Base-by-base conservation (phyloP, 1,284 basidiomycete genomes). In the Fistulina hepatica region DNA sequence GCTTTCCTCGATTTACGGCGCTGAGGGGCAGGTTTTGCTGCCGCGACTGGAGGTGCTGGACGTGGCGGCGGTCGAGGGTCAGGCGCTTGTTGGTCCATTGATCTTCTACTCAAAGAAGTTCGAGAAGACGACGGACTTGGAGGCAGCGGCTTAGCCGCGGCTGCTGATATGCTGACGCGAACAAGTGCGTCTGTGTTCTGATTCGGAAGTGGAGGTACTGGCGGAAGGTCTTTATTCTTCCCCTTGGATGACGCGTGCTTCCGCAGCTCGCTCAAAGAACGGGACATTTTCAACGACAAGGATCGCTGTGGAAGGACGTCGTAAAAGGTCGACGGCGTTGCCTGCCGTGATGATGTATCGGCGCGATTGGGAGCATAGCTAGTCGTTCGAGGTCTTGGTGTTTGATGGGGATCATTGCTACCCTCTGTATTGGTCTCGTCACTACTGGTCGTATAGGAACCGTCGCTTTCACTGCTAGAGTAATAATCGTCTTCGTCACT, bases 271-370 rank as follows among this genome's bases (percentile, higher is more conserved):
- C 52, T 63, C 52, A 66, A 56, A 9, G 69, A 73, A 40, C 59
- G 61, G 20, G 59, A 54, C n/a, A 53, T 55, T 38, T 57, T 65
- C n/a, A 74, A 54, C 6, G 69, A 70, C 26, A 64, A 38, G 2
- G 68, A 59, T 32, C 66, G 60, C 44, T 32, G 20, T 31, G 30
- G 37, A 37, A 12, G 30, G 47, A 13, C 39, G 44, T 22, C 33
- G 34, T 33, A 37, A 27, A 41, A 38, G 22, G 46, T 33, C 32
- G 44, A 34, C n/a, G 36, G 41, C 12, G 40, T 25, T 31, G 42
- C 25, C 32, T 28, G 8, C 21, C 43, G 15, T 32, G 39, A 34
- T 13, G 44, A 15, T 11, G 37, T 12, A 25, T 8, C 31, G 33
- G 22, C 37, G 27, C 25, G 27, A 33, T 35, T 15, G 43, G 45